These are phyloP conservation scores for Candida sojae DNA, from an alignment of 1,139 yeast species.

Conservation along the genomic window DNA sequence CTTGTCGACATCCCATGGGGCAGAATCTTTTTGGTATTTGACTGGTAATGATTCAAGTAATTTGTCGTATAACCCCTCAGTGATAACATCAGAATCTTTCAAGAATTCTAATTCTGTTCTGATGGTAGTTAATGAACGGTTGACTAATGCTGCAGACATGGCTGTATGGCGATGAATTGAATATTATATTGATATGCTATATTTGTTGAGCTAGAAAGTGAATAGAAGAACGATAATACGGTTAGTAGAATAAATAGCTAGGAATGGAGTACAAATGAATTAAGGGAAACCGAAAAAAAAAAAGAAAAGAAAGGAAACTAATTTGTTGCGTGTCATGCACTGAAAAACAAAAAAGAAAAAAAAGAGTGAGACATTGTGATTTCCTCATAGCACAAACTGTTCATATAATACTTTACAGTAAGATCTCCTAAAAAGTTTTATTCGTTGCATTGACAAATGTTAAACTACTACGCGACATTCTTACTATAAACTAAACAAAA, in stretches of 20 bases:
- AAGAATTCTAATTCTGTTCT: constrained; percentile 82
- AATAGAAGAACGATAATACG: too few species aligned
- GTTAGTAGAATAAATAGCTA: too few species aligned
- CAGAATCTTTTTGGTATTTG: constrained; percentile 55
- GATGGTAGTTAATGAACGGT: constrained; percentile 74
- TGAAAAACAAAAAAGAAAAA: too few species aligned
- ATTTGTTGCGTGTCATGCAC: too few species aligned
- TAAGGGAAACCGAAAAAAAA: too few species aligned
- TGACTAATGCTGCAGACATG: constrained; percentile 64
- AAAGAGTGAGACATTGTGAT: too few species aligned
- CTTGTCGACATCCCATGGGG: constrained; percentile 51
- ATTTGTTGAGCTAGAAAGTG: too few species aligned
- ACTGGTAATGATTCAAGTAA: constrained; percentile 58
- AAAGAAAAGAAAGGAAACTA: too few species aligned
- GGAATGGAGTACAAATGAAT: too few species aligned
- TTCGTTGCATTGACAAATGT: not conserved
- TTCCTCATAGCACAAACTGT: too few species aligned
- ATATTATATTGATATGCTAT: not conserved
- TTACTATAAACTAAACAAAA: not conserved
- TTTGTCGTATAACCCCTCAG: constrained; percentile 56
- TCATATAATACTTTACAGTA: too few species aligned
- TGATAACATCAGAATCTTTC: constrained; percentile 73
- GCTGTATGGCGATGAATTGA: not conserved
- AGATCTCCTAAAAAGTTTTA: too few species aligned
- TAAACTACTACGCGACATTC: not conserved